phyloP scores from a whole-genome alignment of 208 protist species.

The Perkinsela sp. region DNA sequence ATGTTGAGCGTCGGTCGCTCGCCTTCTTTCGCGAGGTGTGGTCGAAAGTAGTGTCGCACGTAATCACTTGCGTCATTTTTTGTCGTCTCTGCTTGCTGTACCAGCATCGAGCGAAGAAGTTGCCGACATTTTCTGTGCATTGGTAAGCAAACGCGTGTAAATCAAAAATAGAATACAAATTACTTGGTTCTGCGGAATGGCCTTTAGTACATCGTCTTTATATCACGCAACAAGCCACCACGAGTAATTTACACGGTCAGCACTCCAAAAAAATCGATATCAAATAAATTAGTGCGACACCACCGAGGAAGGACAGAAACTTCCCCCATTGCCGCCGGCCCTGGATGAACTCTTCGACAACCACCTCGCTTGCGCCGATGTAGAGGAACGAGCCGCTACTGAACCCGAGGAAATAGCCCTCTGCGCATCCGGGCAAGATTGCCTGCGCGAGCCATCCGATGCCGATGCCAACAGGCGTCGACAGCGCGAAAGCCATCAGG shows the following conservation, averaged over 20 bases:
- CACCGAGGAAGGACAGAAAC: neutral
- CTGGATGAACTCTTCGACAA: conserved; percentile 2
- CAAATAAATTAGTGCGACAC: conserved; percentile 1
- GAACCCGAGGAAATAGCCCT: neutral
- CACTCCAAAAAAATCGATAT: conserved; percentile 1
- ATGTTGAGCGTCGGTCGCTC: neutral
- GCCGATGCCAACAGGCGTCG: conserved; percentile 1
- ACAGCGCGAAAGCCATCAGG: neutral
- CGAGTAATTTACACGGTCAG: too few species aligned
- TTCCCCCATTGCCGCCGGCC: conserved; percentile 1
- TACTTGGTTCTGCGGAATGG: too few species aligned
- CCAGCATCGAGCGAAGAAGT: too few species aligned
- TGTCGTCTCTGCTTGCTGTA: too few species aligned
- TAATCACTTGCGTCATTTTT: neutral
- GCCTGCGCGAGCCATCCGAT: neutral
- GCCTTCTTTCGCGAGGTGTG: neutral
- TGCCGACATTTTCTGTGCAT: too few species aligned
- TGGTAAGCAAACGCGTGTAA: too few species aligned
- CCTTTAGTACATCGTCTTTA: too few species aligned
- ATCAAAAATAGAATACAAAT: too few species aligned
- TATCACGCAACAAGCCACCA: too few species aligned
- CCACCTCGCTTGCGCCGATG: conserved; percentile 3
- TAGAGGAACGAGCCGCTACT: conserved; percentile 1
- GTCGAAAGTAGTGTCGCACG: neutral
- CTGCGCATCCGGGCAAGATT: neutral